Base-by-base conservation (phyloP, 106 monocot genomes). In the Dioscorea zingiberensis region DNA sequence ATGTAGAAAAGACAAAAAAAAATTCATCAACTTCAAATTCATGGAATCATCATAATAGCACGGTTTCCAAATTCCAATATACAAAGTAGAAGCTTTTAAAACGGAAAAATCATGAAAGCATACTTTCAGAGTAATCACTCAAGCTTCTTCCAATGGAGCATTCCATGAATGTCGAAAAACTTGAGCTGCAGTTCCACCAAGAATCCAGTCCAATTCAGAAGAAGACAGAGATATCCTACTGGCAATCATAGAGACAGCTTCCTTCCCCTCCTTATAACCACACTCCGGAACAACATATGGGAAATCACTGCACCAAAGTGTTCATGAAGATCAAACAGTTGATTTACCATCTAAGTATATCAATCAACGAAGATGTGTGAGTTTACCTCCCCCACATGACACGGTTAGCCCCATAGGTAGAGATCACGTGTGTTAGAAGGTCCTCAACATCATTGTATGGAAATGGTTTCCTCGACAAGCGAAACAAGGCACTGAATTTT, bases 401-500 rank as follows among this genome's bases (percentile, higher is more conserved):
- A 8, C 90, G 89, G 49, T 75, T 81, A 49, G 90, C 69, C 29
- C 90, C 90, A 66, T 67, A 94, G 67, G 63, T 74, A 27, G 74
- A 81, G 54, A 89, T 67, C 11, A 75, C 84, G 72, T 77, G 66
- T 25, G 79, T 79, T 59, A 94, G 86, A 58, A 84, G 74, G 5
- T 70, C 27, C 1, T 61, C 21, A 21, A 74, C 60, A 60, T 90
- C 94, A 54, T 81, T 74, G 64, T 87, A 94, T 53, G 94, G 90
- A 78, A 78, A 84, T 48, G 67, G 44, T 47, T 82, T 80, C 69
- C 83, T 89, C 55, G 87, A 86, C 25, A 87, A 25, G 9, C 94
- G 86, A 38, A 94, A 94, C 22, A 94, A 45, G 2, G 90, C 94
- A 74, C 94, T 94, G 66, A 87, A 94, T 80, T 94, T 94, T 64